Conservation (phyloP, 208 protist species). For the Novymonas esmeraldas region DNA sequence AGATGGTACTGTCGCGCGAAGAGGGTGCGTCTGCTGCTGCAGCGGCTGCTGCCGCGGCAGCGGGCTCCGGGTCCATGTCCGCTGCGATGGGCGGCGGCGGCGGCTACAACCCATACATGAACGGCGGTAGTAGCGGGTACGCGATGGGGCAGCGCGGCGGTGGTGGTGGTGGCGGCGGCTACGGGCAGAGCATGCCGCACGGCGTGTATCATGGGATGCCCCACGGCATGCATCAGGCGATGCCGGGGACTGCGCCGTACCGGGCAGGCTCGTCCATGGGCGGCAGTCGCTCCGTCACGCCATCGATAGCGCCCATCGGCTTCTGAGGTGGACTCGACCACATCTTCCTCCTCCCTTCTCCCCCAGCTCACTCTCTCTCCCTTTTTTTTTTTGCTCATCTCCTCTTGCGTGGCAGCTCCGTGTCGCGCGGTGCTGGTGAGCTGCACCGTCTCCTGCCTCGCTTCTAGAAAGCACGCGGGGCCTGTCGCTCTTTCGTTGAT, state of each 20-base stretch:
- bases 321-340: background rate
- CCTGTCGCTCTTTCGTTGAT: too few species aligned
- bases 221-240: background rate
- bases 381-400: background rate
- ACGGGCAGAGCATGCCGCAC: background rate
- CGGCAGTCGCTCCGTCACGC: background rate
- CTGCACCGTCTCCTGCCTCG: too few species aligned
- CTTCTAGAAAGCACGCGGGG: too few species aligned
- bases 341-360: background rate
- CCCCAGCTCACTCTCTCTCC: too few species aligned
- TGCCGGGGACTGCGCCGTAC: background rate
- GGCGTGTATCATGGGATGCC: background rate
- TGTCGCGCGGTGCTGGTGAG: background rate
- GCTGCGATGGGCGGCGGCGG: background rate
- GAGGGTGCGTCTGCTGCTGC: conserved; percentile 13
- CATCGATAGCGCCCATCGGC: conserved; percentile 13
- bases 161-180: conserved; percentile 4
- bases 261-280: background rate
- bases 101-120: conserved; percentile 6
- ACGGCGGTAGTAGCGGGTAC: conserved; percentile 8
- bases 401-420: too few species aligned
- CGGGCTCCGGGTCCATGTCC: background rate
- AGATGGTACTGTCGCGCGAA: conserved; percentile 50
- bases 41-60: background rate
- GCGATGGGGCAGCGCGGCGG: conserved; percentile 15